phyloP scores from a whole-genome alignment of 2,329 filamentous ascomycete genomes.

The Byssothecium circinans region DNA sequence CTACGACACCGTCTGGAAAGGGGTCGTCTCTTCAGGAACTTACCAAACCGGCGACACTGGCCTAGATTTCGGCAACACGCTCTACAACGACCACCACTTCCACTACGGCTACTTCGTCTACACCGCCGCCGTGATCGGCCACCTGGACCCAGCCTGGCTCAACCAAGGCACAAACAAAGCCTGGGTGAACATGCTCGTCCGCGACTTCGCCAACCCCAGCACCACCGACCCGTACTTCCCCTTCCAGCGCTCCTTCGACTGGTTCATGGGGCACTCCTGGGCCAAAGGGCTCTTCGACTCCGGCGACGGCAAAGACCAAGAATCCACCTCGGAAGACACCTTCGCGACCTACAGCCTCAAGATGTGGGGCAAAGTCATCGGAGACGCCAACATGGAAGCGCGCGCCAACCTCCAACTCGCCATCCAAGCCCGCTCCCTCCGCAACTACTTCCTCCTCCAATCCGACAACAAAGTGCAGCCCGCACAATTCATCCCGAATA shows the following conservation, averaged over 20 bases:
- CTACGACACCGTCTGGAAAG: slow-evolving; percentile 71
- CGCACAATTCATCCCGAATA: slow-evolving; percentile 76
- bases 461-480: slow-evolving; percentile 74
- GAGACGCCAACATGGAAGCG: slow-evolving; percentile 77
- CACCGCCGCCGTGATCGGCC: slow-evolving; percentile 80
- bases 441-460: slow-evolving; percentile 82
- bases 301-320: slow-evolving; percentile 80
- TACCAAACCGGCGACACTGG: slow-evolving; percentile 63
- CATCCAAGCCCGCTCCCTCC: slow-evolving; percentile 71
- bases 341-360: slow-evolving; percentile 88
- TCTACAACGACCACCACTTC: slow-evolving; percentile 73
- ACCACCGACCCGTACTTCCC: slow-evolving; percentile 72
- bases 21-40: slow-evolving; percentile 72
- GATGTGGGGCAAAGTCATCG: slow-evolving; percentile 84
- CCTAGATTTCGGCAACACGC: slow-evolving; percentile 86
- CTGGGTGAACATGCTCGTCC: slow-evolving; percentile 81
- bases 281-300: slow-evolving; percentile 78
- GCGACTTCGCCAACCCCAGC: slow-evolving; percentile 81
- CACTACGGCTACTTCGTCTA: slow-evolving; percentile 87
- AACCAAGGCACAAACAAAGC: slow-evolving; percentile 64
- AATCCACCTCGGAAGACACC: slow-evolving; percentile 89
- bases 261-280: slow-evolving; percentile 92
- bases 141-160: slow-evolving; percentile 78
- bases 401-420: slow-evolving; percentile 81
- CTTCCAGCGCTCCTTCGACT: slow-evolving; percentile 74